These are phyloP conservation scores for Russula sp. DNA, from an alignment of 768 basidiomycete genomes.

Conservation along the genomic window DNA sequence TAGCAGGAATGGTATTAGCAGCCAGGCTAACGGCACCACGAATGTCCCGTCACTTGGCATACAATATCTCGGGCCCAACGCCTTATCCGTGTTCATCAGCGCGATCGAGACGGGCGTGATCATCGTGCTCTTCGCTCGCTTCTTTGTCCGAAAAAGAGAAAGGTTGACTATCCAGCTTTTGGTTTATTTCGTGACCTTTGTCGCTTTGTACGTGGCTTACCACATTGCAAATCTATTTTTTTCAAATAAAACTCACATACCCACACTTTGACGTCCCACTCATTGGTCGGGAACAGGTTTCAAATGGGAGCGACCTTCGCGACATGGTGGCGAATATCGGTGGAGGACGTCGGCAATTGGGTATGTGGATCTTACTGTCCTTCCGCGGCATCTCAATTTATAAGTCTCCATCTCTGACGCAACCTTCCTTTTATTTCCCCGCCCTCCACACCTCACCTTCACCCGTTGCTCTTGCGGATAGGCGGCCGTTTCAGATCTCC, in stretches of 20 bases:
- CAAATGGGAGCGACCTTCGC: constrained; percentile 32
- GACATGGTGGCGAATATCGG: constrained; percentile 31
- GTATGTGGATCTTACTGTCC: constrained; percentile 9
- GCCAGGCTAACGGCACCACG: too few relatives aligned
- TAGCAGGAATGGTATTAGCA: background rate
- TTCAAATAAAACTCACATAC: background rate
- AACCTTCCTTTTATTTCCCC: background rate
- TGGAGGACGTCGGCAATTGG: constrained; percentile 34
- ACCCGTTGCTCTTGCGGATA: background rate
- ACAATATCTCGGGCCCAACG: constrained; percentile 32
- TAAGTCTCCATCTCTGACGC: background rate
- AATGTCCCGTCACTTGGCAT: background rate
- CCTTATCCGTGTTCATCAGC: constrained; percentile 30
- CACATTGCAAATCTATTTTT: too few relatives aligned
- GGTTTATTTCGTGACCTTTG: constrained; percentile 32
- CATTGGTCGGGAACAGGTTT: constrained; percentile 17
- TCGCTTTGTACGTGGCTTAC: constrained; percentile 30
- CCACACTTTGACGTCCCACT: background rate
- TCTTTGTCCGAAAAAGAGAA: constrained; percentile 31
- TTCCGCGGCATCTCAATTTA: background rate
- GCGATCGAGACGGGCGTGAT: constrained; percentile 33
- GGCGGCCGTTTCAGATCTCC: background rate
- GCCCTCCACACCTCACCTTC: background rate
- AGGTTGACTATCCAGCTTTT: constrained; percentile 25
- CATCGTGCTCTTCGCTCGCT: constrained; percentile 32